These are phyloP conservation scores for Saitoella complicata DNA, from an alignment of 805 yeast genomes.

Conservation along the genomic window DNA sequence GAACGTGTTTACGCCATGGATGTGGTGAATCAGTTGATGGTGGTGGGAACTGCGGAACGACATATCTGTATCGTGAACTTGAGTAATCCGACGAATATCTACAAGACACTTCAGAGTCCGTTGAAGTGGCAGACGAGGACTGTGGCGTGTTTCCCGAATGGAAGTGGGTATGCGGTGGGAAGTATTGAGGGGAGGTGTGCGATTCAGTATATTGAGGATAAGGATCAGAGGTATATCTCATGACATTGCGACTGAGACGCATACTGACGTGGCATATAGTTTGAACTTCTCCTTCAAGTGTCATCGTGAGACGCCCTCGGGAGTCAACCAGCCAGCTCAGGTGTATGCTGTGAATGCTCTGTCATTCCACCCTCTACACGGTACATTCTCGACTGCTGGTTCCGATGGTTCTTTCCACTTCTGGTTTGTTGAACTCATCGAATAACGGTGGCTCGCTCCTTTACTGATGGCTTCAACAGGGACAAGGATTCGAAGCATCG, in stretches of 20 bases:
- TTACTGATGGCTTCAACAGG: constrained; percentile 1
- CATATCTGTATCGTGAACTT: constrained; percentile 64
- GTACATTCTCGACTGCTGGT: constrained; percentile 88
- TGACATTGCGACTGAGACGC: too few species aligned
- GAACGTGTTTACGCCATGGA: constrained; percentile 89
- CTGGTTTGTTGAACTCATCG: constrained; percentile 32
- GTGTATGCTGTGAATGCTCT: constrained; percentile 71
- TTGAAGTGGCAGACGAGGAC: constrained; percentile 79
- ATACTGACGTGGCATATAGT: too few species aligned
- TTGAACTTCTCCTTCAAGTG: constrained; percentile 83
- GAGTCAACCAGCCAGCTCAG: constrained; percentile 37
- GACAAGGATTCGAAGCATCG: constrained; percentile 85
- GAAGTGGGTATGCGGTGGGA: constrained; percentile 84
- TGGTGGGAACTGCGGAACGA: constrained; percentile 87
- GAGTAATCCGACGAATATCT: constrained; percentile 61
- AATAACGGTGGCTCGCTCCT: neutral
- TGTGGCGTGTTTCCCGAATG: constrained; percentile 73
- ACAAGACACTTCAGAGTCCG: constrained; percentile 58
- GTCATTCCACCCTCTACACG: constrained; percentile 73
- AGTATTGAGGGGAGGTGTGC: constrained; percentile 94
- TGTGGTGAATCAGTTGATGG: constrained; percentile 59
- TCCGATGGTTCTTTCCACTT: constrained; percentile 84
- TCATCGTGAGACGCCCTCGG: constrained; percentile 57
- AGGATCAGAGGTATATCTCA: constrained; percentile 55
- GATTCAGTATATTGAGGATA: constrained; percentile 76